phyloP scores from a whole-genome alignment of 352 stramenopile genomes.

The Discostella stelligera region DNA sequence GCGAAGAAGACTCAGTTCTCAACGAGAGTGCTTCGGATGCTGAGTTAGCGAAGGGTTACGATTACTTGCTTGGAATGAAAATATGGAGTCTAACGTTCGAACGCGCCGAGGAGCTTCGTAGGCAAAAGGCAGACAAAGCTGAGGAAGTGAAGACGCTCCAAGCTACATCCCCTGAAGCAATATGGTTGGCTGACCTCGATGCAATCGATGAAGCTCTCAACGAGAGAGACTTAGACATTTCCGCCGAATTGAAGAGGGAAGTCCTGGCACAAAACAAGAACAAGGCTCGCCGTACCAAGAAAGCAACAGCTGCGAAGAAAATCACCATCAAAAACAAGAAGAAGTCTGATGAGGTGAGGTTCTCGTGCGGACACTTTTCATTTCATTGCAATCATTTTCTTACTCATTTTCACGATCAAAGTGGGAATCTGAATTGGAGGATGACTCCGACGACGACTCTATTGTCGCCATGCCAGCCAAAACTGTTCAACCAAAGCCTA shows the following conservation, averaged over 20 bases:
- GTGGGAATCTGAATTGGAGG: conserved; percentile 16
- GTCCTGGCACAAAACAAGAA: conserved; percentile 59
- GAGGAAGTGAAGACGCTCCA: conserved; percentile 87
- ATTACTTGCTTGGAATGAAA: conserved; percentile 98
- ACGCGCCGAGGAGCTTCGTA: conserved; percentile 89
- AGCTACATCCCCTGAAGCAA: conserved; percentile 83
- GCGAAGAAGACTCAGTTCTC: conserved; percentile 62
- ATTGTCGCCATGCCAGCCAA: background rate
- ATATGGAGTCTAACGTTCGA: conserved; percentile 97
- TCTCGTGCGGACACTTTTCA: too few relatives aligned
- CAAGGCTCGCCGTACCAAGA: conserved; percentile 14
- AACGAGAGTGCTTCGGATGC: conserved; percentile 58
- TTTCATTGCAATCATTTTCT: background rate
- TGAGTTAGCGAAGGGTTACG: conserved; percentile 88
- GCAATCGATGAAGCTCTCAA: conserved; percentile 81
- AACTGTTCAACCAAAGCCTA: conserved; percentile 4
- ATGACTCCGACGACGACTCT: conserved; percentile 8
- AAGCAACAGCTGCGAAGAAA: conserved; percentile 38
- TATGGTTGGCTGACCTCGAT: conserved; percentile 88
- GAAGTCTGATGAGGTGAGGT: conserved; percentile 10
- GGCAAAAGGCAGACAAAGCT: conserved; percentile 88
- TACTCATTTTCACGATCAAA: conserved; percentile 20
- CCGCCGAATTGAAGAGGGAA: conserved; percentile 61
- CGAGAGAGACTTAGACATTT: conserved; percentile 72
- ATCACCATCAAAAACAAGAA: conserved; percentile 36